Evolutionary conservation across 495 filamentous ascomycete genomes (phyloP), one percentile per base, ranked within the genome.

Genomic region (Penicillium salamii): DNA sequence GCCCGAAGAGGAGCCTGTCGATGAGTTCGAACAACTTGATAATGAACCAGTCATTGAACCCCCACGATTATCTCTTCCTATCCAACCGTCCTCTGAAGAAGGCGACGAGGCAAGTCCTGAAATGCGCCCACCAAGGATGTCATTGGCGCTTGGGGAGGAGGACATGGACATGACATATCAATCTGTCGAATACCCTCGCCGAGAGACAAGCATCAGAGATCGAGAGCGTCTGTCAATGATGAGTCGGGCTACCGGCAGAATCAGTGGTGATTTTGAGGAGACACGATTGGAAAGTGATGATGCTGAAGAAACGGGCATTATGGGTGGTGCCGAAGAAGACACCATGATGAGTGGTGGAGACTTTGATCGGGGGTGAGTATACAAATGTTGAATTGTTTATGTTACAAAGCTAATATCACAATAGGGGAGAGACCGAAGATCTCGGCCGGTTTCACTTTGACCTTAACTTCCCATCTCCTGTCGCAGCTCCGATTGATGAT

Each of bases 181-280:
- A 49, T 87, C 86, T 17, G 76, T 91, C 26, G 89, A 92, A 65
- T 71, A 87, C 37, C 78, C 84, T 8, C 72, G 86, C 9, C 72
- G 86, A 46, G 86, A 81, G 15, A 53, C 72, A 8, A 78, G 67
- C 39, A 82, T 87, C 51, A 69, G 76, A 42, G 70, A 67, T 20
- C 59, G 58, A 18, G 52, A 66, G 7, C 67, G 76, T 28, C 52
- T 81, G 11, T 76, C 77, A 9, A 71, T 78, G 63, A 78, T 79
- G 52, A 83, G 80, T 53, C 75, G 76, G 51, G 77, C 75, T 8
- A 80, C 72, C 43, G 67, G 72, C 38, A 66, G 82, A 36, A 69
- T 85, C 57, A 91, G 85, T 60, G 88, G 89, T 66, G 60, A 83
- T 77, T 65, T 85, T 66, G 53, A 67, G 46, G 62, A 69, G 61